phyloP scores from a whole-genome alignment of 192 early-diverging fungal species.

The Mortierella alpina region DNA sequence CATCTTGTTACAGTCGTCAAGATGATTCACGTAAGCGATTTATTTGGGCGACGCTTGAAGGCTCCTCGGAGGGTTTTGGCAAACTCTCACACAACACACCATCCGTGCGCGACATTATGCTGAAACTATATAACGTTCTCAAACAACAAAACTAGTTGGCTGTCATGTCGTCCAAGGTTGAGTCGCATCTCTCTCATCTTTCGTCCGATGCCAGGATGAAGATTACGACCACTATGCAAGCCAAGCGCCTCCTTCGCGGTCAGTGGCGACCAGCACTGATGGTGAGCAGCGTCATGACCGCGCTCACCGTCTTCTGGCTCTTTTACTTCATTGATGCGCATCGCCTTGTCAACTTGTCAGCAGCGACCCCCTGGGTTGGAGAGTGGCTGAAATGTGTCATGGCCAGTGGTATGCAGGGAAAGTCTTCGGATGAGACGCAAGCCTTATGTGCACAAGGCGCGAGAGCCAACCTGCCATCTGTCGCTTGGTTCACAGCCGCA shows the following conservation, averaged over 20 bases:
- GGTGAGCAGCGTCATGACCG: constrained; percentile 30
- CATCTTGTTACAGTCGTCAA: constrained; percentile 39
- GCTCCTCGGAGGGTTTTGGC: not conserved
- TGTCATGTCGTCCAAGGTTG: constrained; percentile 40
- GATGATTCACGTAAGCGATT: constrained; percentile 40
- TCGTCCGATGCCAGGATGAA: constrained; percentile 36
- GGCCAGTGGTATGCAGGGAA: not conserved
- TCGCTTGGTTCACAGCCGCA: constrained; percentile 46
- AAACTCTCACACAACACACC: not conserved
- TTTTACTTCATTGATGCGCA: constrained; percentile 45
- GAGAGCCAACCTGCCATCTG: constrained; percentile 1
- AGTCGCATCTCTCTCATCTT: constrained; percentile 37
- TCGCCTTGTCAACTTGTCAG: constrained; percentile 1
- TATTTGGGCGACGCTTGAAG: not conserved
- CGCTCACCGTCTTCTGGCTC: constrained; percentile 48
- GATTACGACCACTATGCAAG: constrained; percentile 44
- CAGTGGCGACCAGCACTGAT: constrained; percentile 52
- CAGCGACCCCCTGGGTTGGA: constrained; percentile 6
- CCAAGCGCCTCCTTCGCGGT: constrained; percentile 43
- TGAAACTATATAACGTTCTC: not conserved
- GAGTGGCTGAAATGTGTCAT: constrained; percentile 17
- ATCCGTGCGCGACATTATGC: not conserved
- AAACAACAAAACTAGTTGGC: constrained; percentile 10
- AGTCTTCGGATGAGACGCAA: constrained; percentile 29
- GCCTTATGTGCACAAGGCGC: constrained; percentile 12